Base-by-base conservation (phyloP, 768 basidiomycete species). In the Sistotremastrum niveocremeum region DNA sequence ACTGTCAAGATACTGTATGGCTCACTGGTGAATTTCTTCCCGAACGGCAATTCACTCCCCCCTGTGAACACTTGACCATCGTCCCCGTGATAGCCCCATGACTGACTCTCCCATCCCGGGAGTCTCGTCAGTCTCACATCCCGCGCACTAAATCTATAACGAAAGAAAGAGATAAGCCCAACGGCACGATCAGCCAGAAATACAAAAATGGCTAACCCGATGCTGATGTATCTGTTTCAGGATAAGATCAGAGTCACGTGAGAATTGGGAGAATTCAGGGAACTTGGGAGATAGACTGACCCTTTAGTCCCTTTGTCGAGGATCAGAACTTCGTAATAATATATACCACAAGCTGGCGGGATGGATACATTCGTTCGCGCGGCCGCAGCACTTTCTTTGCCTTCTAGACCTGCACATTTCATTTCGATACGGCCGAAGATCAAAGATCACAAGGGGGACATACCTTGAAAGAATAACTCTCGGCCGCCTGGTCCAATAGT, bases 61-160 rank as follows among this genome's bases (percentile, higher is more conserved):
- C 77, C 75, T 29, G 82, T 76, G 61, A 85, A 88, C 2, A 81
- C 70, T 47, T 70, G 74, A 4, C 90, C 89, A 55, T 86, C 88
- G 53, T 91, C 87, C n/a, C 84, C 88, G 54, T 90, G 84, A 59
- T 89, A 94, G 44, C 88, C 89, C 85, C 88, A 93, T 4, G 86
- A 90, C 51, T 77, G 74, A 47, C 70, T 65, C 58, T 90, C 85
- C 83, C 82, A 86, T 20, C 89, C 89, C 34, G 90, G 89, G 33
- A 91, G 73, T 44, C 86, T 79, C 32, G 75, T 73, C 44, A 83
- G 63, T 55, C 75, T 76, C 44, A 82, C 79, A 39, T 74, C 73
- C 9, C 67, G 70, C 6, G 74, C 72, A 41, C 81, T 72, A 60
- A 93, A 82, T 20, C 85, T 88, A 47, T 32, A 40, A 38, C 32